These are phyloP conservation scores for Capsicum pubescens DNA, from an alignment of 257 asterid genomes.

Conservation along the genomic window DNA sequence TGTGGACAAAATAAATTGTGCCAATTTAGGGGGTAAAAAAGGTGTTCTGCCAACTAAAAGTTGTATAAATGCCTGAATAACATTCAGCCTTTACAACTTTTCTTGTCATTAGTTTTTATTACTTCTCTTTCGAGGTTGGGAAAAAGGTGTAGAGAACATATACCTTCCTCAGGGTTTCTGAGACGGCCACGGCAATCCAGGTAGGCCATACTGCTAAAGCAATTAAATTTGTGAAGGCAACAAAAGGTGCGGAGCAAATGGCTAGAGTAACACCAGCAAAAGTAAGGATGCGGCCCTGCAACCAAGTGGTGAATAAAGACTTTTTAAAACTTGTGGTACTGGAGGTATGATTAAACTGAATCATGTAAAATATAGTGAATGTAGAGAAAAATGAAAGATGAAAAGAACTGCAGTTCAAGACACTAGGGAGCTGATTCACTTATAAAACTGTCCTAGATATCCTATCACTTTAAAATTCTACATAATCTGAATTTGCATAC, in stretches of 20 bases:
- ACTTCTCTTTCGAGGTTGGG: slow-evolving; percentile 11
- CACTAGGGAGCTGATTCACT: slow-evolving; percentile 10
- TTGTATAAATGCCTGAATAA: background rate
- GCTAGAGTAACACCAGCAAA: slow-evolving; percentile 84
- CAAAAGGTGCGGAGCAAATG: slow-evolving; percentile 77
- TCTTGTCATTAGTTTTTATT: background rate
- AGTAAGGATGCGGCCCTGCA: slow-evolving; percentile 89
- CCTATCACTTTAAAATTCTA: slow-evolving; percentile 8
- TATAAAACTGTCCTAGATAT: background rate
- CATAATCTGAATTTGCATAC: background rate
- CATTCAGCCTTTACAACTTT: background rate
- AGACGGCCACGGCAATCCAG: slow-evolving; percentile 86
- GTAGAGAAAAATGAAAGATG: slow-evolving; percentile 8
- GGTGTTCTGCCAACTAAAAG: background rate
- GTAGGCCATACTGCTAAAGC: slow-evolving; percentile 94
- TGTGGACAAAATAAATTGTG: background rate
- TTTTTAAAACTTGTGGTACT: background rate
- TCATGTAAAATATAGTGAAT: background rate
- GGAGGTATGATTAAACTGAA: background rate
- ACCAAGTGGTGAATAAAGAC: slow-evolving; percentile 12
- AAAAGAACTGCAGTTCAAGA: background rate
- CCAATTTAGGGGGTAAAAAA: background rate
- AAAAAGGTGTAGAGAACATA: slow-evolving; percentile 31
- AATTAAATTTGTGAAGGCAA: slow-evolving; percentile 76
- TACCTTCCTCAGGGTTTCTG: slow-evolving; percentile 94